Evolutionary conservation across 1,284 basidiomycete species (phyloP).

Genomic region (Microbotryum lychnidis-dioicae): DNA sequence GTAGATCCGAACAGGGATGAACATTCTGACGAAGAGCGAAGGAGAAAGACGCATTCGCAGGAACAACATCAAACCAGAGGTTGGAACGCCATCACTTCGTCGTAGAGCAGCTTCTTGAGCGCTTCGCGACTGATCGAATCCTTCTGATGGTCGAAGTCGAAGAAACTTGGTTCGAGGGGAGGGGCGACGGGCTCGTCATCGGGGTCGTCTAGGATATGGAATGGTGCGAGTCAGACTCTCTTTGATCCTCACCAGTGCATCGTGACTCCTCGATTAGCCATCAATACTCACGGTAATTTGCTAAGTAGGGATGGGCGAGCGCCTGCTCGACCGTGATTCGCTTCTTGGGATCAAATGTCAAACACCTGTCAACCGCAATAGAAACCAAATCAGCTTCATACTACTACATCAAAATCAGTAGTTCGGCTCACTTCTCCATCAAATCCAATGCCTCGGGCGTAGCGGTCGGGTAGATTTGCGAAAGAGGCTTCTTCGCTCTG

Average conservation of each 20-base stretch:
- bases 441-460: conserved; percentile 81
- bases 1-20: not conserved
- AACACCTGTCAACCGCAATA: not conserved
- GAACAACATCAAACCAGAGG: conserved; percentile 1
- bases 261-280: too few relatives aligned
- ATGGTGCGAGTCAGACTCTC: not conserved
- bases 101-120: conserved; percentile 48
- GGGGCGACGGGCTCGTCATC: conserved; percentile 87
- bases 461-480: conserved; percentile 75
- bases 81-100: conserved; percentile 22
- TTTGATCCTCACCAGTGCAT: too few relatives aligned
- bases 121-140: conserved; percentile 82
- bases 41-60: not conserved
- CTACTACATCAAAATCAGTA: conserved; percentile 38
- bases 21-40: not conserved
- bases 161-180: conserved; percentile 81
- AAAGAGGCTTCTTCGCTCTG: conserved; percentile 70
- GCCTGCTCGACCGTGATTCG: conserved; percentile 85
- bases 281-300: conserved; percentile 53
- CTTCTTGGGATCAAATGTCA: conserved; percentile 72
- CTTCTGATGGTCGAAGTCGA: conserved; percentile 90
- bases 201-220: conserved; percentile 60
- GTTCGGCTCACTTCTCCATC: conserved; percentile 45
- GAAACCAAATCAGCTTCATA: too few relatives aligned
- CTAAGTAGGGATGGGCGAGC: conserved; percentile 81